Evolutionary conservation across 257 asterid species (phyloP).

Genomic region (Schizonepeta tenuifolia): DNA sequence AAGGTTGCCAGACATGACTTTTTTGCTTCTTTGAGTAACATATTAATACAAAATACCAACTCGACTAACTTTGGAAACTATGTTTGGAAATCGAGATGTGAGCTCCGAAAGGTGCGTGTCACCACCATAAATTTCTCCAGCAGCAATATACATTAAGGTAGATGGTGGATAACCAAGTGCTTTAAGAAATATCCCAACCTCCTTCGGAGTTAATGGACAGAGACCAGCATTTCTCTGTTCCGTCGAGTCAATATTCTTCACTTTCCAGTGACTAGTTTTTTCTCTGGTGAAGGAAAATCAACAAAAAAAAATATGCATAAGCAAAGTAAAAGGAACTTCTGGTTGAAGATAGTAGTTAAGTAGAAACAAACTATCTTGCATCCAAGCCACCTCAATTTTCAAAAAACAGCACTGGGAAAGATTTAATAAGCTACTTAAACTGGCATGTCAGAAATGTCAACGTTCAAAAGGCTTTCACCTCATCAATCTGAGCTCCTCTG

Average conservation of each 20-base stretch:
- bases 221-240: conserved; percentile 87
- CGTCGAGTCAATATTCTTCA: conserved; percentile 75
- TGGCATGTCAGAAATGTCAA: background rate
- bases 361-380: conserved; percentile 5
- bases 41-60: conserved; percentile 21
- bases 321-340: conserved; percentile 19
- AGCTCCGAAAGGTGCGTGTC: conserved; percentile 78
- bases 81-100: conserved; percentile 77
- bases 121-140: conserved; percentile 94
- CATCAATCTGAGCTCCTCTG: conserved; percentile 83
- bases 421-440: conserved; percentile 22
- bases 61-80: conserved; percentile 72
- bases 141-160: conserved; percentile 85
- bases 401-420: background rate
- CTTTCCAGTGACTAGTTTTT: conserved; percentile 90
- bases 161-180: conserved; percentile 85
- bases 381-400: conserved; percentile 15
- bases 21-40: conserved; percentile 13
- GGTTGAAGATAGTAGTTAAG: conserved; percentile 3
- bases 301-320: conserved; percentile 19
- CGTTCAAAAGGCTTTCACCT: conserved; percentile 51
- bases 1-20: conserved; percentile 24
- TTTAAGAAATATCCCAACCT: conserved; percentile 86
- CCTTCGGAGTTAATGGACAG: conserved; percentile 97
- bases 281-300: conserved; percentile 51